Percentiles rank a stretch among this genome's conserved stretches.
phyloP scores from a whole-genome alignment of 78 protist genomes.

The Pigoraptor vietnamica region DNA sequence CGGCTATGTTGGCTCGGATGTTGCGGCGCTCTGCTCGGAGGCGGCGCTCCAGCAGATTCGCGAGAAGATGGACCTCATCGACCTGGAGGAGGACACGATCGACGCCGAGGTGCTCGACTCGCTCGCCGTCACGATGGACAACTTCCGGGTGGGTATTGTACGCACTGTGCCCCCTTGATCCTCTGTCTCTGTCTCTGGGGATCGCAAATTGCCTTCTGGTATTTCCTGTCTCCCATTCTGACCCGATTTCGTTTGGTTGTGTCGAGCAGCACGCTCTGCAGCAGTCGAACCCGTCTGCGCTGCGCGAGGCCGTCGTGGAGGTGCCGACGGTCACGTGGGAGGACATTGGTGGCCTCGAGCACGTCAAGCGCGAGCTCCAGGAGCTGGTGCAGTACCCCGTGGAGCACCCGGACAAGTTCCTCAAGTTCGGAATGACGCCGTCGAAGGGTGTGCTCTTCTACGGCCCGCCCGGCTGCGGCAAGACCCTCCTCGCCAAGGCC shows the following conservation, averaged over 20 bases:
- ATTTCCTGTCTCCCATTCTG: no score
- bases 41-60: slow-evolving; percentile 99
- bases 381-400: slow-evolving; percentile 98
- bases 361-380: slow-evolving; percentile 54
- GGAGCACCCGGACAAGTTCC: slow-evolving; percentile 98
- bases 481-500: slow-evolving; percentile 99
- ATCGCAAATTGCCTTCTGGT: no score
- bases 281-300: slow-evolving; percentile 96
- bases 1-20: slow-evolving; percentile 99
- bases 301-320: slow-evolving; percentile 98
- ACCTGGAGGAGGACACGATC: slow-evolving; percentile 97
- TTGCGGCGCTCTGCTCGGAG: slow-evolving; percentile 97
- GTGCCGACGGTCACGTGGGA: slow-evolving; percentile 99
- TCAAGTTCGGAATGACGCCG: slow-evolving; percentile 97
- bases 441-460: slow-evolving; percentile 98
- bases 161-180: not conserved
- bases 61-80: slow-evolving; percentile 99
- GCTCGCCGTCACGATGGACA: slow-evolving; percentile 94
- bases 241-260: not conserved
- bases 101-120: slow-evolving; percentile 96
- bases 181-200: not conserved
- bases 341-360: slow-evolving; percentile 99
- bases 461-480: slow-evolving; percentile 99
- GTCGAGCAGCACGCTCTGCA: slow-evolving; percentile 68
- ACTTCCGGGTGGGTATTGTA: slow-evolving; percentile 31